Evolutionary conservation across 352 stramenopile genomes (phyloP).

Genomic region (Blastocystis sp.): DNA sequence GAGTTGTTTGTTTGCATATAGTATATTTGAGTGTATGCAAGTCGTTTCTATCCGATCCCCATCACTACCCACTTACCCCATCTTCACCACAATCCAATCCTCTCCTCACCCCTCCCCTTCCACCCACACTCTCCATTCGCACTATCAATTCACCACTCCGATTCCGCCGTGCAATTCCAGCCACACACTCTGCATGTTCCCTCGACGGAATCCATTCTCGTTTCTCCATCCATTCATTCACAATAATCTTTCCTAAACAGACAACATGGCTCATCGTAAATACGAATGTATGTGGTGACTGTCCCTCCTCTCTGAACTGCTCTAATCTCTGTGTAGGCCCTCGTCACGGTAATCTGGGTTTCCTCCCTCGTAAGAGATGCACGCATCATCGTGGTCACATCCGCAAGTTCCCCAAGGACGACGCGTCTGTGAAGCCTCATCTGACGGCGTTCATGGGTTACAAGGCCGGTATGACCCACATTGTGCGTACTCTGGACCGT

Average conservation of each 20-base stretch:
- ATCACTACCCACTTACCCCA: no score
- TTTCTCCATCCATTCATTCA: background rate
- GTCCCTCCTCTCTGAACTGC: background rate
- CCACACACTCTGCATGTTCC: background rate
- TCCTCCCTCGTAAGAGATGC: constrained; percentile 98
- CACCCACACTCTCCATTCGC: no score
- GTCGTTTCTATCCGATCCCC: no score
- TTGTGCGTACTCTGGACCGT: constrained; percentile 92
- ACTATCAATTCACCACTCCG: no score
- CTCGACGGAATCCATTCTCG: background rate
- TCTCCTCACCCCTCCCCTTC: no score
- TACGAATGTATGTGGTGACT: constrained; percentile 69
- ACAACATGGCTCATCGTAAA: constrained; percentile 88
- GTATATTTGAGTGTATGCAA: no score
- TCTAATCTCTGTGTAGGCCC: constrained; percentile 64
- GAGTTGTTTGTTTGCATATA: background rate
- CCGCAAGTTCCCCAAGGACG: constrained; percentile 95
- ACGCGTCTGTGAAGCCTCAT: constrained; percentile 83
- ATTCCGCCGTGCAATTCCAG: background rate
- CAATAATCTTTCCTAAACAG: background rate
- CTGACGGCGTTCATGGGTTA: constrained; percentile 99
- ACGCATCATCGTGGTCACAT: constrained; percentile 95
- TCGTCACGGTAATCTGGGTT: constrained; percentile 89
- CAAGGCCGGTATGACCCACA: constrained; percentile 99
- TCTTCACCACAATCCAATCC: no score